Base-by-base conservation (phyloP, 805 yeast genomes). In the Spathaspora boniae region DNA sequence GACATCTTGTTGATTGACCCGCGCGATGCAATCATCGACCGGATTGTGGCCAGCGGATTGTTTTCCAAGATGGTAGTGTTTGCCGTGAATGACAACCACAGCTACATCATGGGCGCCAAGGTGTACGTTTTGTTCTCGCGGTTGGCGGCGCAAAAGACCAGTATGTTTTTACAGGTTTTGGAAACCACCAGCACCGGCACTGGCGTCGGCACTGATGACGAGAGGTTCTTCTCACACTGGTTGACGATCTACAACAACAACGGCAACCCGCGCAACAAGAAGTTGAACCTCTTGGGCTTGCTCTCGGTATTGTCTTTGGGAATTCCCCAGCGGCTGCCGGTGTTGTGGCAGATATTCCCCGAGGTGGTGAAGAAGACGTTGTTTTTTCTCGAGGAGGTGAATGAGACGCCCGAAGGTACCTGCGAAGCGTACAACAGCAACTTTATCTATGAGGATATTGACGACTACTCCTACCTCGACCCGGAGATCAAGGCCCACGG, bases 201-300 rank as follows among this genome's bases (percentile, higher is more conserved):
- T 31, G 28, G 12, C 18, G 14, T 25, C n/a, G 12, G 20, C 5
- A 28, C 37, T 21, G 57, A 62, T 44, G 26, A 27, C 5, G 31
- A 41, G 7, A 43, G 38, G 16, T 58, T 62, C 33, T 26, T 68
- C 26, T 46, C 45, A 7, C 45, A 45, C 9, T 73, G 77, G 67
- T 55, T 72, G 41, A 62, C 65, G 19, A 53, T 56, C 44, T 60
- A 62, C 44, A 58, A 53, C 38, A 75, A 76, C 40, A 72, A 85
- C 38, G 84, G 82, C 27, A 87, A 81, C 48, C 89, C 95, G 1
- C 70, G 86, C 40, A 76, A 78, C 45, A 77, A 83, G 42, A 91
- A 91, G 56, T 62, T 82, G 34, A 78, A 74, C 44, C 60, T 80
- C 3, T 54, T 86, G 40, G 93, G 86, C 0, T 54, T 84, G 6